Conservation (phyloP, 2,329 filamentous ascomycete species). For the Coniella lustricola region DNA sequence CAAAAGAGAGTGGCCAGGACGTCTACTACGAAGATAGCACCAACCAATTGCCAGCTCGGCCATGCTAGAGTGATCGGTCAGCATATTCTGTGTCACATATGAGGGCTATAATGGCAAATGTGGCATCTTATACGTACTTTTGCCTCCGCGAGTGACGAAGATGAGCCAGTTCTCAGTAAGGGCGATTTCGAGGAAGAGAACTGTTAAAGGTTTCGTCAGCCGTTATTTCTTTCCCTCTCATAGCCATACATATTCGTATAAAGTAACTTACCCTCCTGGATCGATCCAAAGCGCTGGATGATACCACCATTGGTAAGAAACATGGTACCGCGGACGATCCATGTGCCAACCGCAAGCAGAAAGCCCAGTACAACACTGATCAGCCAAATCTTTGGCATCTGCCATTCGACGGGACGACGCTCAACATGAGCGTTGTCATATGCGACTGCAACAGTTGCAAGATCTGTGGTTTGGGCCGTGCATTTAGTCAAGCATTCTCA, state of each 20-base stretch:
- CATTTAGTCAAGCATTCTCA: too few species aligned
- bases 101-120: too few species aligned
- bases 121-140: slow-evolving; percentile 36
- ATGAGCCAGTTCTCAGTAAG: slow-evolving; percentile 74
- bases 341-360: slow-evolving; percentile 62
- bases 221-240: too few species aligned
- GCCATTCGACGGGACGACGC: slow-evolving; percentile 69
- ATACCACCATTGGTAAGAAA: slow-evolving; percentile 65
- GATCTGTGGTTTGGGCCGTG: too few species aligned
- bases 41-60: slow-evolving; percentile 68
- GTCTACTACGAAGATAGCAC: slow-evolving; percentile 66
- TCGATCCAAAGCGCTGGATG: slow-evolving; percentile 66
- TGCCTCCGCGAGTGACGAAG: slow-evolving; percentile 66
- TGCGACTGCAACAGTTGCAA: slow-evolving; percentile 71
- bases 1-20: slow-evolving; percentile 66
- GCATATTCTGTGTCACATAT: too few species aligned
- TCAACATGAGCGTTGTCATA: slow-evolving; percentile 77
- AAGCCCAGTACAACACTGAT: slow-evolving; percentile 63
- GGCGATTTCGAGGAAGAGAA: slow-evolving; percentile 67
- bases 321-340: slow-evolving; percentile 64
- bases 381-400: slow-evolving; percentile 75
- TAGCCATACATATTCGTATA: too few species aligned
- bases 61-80: slow-evolving; percentile 43
- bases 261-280: slow-evolving; percentile 45
- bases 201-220: too few species aligned